Conservation (phyloP, 805 yeast species). For the Gaillardinia entomophila region DNA sequence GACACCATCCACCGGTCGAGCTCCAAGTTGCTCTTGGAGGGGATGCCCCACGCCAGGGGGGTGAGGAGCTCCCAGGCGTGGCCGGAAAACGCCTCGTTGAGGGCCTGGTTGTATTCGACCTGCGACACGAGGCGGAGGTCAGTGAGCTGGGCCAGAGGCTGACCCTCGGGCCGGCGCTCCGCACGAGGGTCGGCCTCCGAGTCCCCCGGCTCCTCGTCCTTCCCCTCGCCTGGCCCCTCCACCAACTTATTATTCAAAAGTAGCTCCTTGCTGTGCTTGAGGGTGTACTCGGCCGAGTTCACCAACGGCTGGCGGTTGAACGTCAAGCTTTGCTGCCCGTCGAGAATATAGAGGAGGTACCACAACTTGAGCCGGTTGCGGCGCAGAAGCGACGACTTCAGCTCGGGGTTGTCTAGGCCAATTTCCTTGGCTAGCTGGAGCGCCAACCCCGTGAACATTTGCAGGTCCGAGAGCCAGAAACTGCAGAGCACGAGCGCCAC, state of each 20-base stretch:
- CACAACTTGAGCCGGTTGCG: slow-evolving; percentile 53
- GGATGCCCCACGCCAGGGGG: slow-evolving; percentile 61
- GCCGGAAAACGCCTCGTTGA: slow-evolving; percentile 50
- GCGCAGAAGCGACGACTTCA: slow-evolving; percentile 15
- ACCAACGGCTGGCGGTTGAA: slow-evolving; percentile 54
- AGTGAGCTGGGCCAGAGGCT: slow-evolving; percentile 16
- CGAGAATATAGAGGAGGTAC: slow-evolving; percentile 60
- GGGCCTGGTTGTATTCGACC: slow-evolving; percentile 62
- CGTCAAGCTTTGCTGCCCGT: slow-evolving; percentile 64
- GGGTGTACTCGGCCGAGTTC: slow-evolving; percentile 39
- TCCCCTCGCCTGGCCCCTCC: not conserved
- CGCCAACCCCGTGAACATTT: slow-evolving; percentile 62
- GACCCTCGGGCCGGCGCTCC: slow-evolving; percentile 5
- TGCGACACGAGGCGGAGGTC: slow-evolving; percentile 62
- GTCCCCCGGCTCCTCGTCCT: not conserved
- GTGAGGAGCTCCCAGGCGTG: slow-evolving; percentile 56
- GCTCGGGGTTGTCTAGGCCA: slow-evolving; percentile 33
- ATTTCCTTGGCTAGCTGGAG: slow-evolving; percentile 57
- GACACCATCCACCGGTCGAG: slow-evolving; percentile 77
- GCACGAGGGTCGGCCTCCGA: slow-evolving; percentile 4
- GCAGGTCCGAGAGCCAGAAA: slow-evolving; percentile 62
- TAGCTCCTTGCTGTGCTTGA: slow-evolving; percentile 37
- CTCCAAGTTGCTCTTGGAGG: slow-evolving; percentile 61
- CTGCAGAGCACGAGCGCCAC: slow-evolving; percentile 60
- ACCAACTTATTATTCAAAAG: slow-evolving; percentile 14